phyloP scores from a whole-genome alignment of 345 rosid genomes.

The Eucalyptus lansdowneana region DNA sequence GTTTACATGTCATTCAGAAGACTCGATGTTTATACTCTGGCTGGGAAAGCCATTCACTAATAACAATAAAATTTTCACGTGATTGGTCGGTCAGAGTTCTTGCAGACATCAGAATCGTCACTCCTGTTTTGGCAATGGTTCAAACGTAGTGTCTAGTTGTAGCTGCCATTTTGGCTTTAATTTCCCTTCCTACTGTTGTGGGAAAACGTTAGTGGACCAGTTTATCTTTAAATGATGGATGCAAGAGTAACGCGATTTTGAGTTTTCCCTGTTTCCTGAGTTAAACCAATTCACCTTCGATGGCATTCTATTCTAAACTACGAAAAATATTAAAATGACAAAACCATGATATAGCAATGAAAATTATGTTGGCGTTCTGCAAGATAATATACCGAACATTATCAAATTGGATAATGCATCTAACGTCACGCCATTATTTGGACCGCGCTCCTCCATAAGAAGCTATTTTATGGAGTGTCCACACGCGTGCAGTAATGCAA shows the following conservation, averaged over 20 bases:
- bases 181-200: not conserved
- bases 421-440: not conserved
- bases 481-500: not conserved
- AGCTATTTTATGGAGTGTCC: not conserved
- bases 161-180: not conserved
- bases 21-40: not conserved
- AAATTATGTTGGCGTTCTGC: not conserved
- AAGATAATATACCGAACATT: not conserved
- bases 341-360: not conserved
- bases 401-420: not conserved
- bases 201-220: not conserved
- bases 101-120: not conserved
- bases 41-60: not conserved
- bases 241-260: not conserved
- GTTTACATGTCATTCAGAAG: not conserved
- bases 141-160: not conserved
- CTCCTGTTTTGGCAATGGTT: not conserved
- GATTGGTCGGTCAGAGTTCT: not conserved
- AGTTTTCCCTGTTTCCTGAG: not conserved
- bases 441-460: not conserved
- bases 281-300: not conserved
- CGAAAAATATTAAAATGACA: not conserved
- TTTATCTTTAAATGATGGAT: not conserved
- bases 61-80: not conserved
- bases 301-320: not conserved